phyloP scores from a whole-genome alignment of 208 protist species.

The Crithidia bombi region DNA sequence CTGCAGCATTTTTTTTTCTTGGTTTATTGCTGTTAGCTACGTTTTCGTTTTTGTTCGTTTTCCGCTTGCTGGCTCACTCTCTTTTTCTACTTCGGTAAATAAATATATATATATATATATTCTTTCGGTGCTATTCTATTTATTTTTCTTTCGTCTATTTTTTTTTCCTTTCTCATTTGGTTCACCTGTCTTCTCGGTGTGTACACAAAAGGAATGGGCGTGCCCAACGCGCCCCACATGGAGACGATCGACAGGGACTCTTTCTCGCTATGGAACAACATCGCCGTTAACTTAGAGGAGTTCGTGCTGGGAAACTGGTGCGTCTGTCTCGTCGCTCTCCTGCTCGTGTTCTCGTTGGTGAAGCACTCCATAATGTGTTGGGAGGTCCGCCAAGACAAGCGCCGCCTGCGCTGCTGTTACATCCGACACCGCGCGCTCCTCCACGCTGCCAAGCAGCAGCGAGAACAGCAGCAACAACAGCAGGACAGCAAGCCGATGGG shows the following conservation, averaged over 20 bases:
- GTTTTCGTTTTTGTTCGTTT: too few relatives aligned
- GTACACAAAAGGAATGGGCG: neutral
- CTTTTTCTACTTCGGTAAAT: too few relatives aligned
- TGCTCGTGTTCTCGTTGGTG: conserved; percentile 20
- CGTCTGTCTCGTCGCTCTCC: conserved; percentile 9
- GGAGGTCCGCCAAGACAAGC: conserved; percentile 29
- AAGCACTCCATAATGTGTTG: conserved; percentile 33
- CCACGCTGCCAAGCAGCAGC: neutral
- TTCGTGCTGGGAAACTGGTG: conserved; percentile 31
- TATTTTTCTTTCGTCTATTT: neutral
- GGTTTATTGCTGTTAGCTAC: neutral
- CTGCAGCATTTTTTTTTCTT: neutral
- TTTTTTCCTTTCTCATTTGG: neutral
- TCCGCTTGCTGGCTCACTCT: neutral
- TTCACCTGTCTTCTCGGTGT: too few relatives aligned
- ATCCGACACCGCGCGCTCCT: conserved; percentile 17
- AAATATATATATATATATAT: too few relatives aligned
- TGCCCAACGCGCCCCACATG: neutral
- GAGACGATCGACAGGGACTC: neutral
- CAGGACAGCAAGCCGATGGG: neutral
- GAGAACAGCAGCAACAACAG: neutral
- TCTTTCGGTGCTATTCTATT: too few relatives aligned
- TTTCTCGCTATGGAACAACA: conserved; percentile 2
- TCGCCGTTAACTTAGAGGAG: conserved; percentile 3
- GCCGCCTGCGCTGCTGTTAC: conserved; percentile 29